Percentiles rank a stretch among this genome's conserved stretches.
Conservation (phyloP, 2,329 filamentous ascomycete species). For the Pyrenophora tritici-repentis region DNA sequence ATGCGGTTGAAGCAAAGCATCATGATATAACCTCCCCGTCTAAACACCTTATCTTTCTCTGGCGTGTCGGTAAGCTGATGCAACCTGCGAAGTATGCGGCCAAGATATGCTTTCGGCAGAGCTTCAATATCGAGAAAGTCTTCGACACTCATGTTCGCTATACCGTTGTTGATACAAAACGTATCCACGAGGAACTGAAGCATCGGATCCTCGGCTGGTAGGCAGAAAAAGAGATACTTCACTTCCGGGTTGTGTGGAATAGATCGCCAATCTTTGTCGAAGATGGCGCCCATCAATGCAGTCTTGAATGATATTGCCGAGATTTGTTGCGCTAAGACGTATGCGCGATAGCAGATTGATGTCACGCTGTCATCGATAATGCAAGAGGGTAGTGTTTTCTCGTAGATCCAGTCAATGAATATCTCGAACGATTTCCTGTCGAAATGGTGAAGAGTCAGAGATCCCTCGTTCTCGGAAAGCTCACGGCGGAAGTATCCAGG, state of each 20-base stretch:
- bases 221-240: not conserved
- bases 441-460: not conserved
- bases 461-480: not conserved
- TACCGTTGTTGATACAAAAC: not conserved
- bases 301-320: not conserved
- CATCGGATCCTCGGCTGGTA: not conserved
- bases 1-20: not conserved
- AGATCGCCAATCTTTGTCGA: not conserved
- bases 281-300: not conserved
- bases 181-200: not conserved
- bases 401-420: slow-evolving; percentile 15
- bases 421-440: not conserved
- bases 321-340: not conserved
- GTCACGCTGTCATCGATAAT: not conserved
- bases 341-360: not conserved
- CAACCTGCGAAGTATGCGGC: not conserved
- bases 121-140: not conserved
- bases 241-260: not conserved
- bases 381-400: not conserved
- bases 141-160: not conserved
- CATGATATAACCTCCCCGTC: not conserved
- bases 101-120: not conserved
- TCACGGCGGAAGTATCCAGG: not conserved
- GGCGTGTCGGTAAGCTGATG: not conserved
- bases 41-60: not conserved